A percentile compares a stretch with the other conserved stretches of the same genome.
phyloP scores from a whole-genome alignment of 2,329 filamentous ascomycete species.

The Phialemonium atrogriseum region DNA sequence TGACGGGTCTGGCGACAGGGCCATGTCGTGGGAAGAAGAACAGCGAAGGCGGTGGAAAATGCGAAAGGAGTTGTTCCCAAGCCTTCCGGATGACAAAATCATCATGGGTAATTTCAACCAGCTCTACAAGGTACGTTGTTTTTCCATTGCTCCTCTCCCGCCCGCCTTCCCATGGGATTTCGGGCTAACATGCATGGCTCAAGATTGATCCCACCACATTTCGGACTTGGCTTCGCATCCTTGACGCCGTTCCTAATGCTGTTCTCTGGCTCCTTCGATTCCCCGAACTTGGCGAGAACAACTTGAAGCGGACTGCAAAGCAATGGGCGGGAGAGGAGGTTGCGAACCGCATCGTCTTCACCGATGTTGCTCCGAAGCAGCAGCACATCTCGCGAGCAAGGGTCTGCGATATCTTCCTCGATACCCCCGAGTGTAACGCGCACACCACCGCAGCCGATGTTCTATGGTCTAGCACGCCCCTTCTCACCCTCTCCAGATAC shows the following conservation, averaged over 20 bases:
- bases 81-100: conserved; percentile 70
- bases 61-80: conserved; percentile 86
- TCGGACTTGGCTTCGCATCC: conserved; percentile 87
- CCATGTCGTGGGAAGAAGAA: conserved; percentile 75
- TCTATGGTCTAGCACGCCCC: conserved; percentile 89
- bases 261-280: conserved; percentile 96
- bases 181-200: not conserved
- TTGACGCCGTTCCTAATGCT: conserved; percentile 76
- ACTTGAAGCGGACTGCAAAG: conserved; percentile 71
- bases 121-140: conserved; percentile 74
- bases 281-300: conserved; percentile 82
- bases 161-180: conserved; percentile 2
- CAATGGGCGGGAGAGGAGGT: conserved; percentile 81
- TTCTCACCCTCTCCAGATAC: conserved; percentile 85
- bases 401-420: conserved; percentile 89
- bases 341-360: conserved; percentile 83
- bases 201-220: conserved; percentile 97
- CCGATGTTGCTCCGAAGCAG: conserved; percentile 91
- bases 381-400: conserved; percentile 88
- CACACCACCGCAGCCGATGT: conserved; percentile 97
- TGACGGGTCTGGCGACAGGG: conserved; percentile 53
- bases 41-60: conserved; percentile 78
- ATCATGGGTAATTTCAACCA: conserved; percentile 99
- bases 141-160: too few species aligned
- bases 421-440: conserved; percentile 96